phyloP scores from a whole-genome alignment of 495 filamentous ascomycete genomes.

The Terfezia claveryi region DNA sequence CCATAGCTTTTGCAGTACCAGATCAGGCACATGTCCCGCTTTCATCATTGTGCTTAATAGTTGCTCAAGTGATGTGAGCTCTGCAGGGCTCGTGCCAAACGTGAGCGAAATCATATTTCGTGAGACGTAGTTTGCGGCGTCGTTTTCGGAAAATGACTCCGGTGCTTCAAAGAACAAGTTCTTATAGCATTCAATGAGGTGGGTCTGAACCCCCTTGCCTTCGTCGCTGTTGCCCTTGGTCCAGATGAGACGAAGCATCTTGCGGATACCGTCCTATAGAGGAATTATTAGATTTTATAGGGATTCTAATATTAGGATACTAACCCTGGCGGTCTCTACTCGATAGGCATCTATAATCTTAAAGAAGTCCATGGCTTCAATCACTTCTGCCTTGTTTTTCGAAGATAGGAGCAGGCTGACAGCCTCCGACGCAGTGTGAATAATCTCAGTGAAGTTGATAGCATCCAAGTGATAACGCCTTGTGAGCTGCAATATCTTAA shows the following conservation, averaged over 20 bases:
- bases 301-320: background rate
- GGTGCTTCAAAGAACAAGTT: slow-evolving; percentile 89
- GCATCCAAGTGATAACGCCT: slow-evolving; percentile 80
- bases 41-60: slow-evolving; percentile 95
- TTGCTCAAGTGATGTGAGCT: slow-evolving; percentile 87
- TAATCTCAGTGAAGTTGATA: slow-evolving; percentile 79
- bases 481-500: slow-evolving; percentile 67
- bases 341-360: slow-evolving; percentile 86
- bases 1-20: slow-evolving; percentile 84
- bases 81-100: slow-evolving; percentile 79
- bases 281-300: background rate
- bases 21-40: slow-evolving; percentile 59
- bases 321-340: slow-evolving; percentile 62
- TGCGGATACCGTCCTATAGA: slow-evolving; percentile 45
- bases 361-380: slow-evolving; percentile 98
- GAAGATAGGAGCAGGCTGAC: slow-evolving; percentile 75
- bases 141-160: slow-evolving; percentile 62
- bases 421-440: slow-evolving; percentile 54
- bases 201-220: slow-evolving; percentile 91
- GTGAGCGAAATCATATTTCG: slow-evolving; percentile 98
- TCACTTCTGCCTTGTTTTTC: slow-evolving; percentile 91
- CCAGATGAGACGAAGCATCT: slow-evolving; percentile 95
- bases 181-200: slow-evolving; percentile 93
- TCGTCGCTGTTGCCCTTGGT: slow-evolving; percentile 98
- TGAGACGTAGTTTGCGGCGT: slow-evolving; percentile 86